Evolutionary conservation across 202 grass and related monocot genomes (phyloP), one percentile per base, ranked within the genome.

Genomic region (Carex arenaria): DNA sequence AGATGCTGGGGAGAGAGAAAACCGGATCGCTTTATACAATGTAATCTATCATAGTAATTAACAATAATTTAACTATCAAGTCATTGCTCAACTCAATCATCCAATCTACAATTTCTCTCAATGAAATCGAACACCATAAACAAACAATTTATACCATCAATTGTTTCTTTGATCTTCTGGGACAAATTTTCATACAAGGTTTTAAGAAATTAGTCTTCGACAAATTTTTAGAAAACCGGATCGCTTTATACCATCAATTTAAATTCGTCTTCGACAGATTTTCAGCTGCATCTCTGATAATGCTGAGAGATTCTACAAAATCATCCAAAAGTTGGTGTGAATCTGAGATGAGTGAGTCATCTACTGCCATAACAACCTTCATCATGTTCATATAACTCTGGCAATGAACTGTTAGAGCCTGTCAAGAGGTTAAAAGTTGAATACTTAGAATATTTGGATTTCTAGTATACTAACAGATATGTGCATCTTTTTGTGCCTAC

Each of bases 401-500:
- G 55, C 84, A 97, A 82, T 93, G 91, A 60, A 93, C 53, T 0
- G 91, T 94, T 4, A 97, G 60, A 73, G 91, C 94, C 94, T 97
- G 40, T 14, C 40, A 22, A 68, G 45, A 59, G 55, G 62, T 67
- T 74, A 26, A 85, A 65, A 18, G 23, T 28, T 69, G 23, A 76
- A 52, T 53, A 19, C 15, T 59, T 34, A 59, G 53, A 8, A 60
- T 60, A 1, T 78, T 38, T 78, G 10, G 3, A 4, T 73, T 30
- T 53, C 70, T 11, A 30, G 43, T 30, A 43, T 7, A 40, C 4
- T 84, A 36, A 40, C 52, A 74, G 26, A 26, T 32, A 69, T 80
- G 64, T 7, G 1, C 2, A 1, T 22, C 1, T 12, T 84, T 36
- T 30, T 71, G 10, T 61, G 64, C 20, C 34, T 4, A 23, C 45